A percentile compares a stretch with the other conserved stretches of the same genome.
phyloP scores from a whole-genome alignment of 1,284 basidiomycete species.

The Sutorius eximius region DNA sequence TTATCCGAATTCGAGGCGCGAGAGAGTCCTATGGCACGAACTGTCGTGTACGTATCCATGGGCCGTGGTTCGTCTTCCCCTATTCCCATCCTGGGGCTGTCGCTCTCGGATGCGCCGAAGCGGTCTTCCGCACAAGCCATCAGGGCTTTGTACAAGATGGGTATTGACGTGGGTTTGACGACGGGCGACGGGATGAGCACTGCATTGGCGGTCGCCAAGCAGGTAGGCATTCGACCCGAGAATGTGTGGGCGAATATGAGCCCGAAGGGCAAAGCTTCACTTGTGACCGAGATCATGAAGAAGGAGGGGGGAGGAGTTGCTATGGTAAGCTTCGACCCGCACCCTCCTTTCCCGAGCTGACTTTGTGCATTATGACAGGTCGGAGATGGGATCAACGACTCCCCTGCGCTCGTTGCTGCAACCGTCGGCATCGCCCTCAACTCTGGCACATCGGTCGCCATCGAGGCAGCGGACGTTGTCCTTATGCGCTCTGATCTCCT shows the following conservation, averaged over 20 bases:
- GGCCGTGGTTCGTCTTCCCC: constrained; percentile 37
- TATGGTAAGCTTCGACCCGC: constrained; percentile 62
- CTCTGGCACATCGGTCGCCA: constrained; percentile 93
- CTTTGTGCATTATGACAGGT: constrained; percentile 53
- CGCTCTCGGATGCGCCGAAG: constrained; percentile 84
- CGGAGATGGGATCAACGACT: constrained; percentile 99
- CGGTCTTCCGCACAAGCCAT: constrained; percentile 81
- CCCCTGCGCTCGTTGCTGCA: constrained; percentile 92
- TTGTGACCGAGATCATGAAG: constrained; percentile 78
- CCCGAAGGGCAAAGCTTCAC: constrained; percentile 88
- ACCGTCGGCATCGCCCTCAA: constrained; percentile 96
- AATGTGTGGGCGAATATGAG: constrained; percentile 88
- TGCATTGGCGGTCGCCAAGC: constrained; percentile 80
- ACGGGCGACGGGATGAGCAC: constrained; percentile 87
- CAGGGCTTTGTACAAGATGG: constrained; percentile 77
- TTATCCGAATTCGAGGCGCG: constrained; percentile 63
- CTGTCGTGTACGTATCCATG: constrained; percentile 82
- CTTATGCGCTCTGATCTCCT: constrained; percentile 95
- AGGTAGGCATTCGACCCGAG: constrained; percentile 80
- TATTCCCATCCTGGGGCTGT: constrained; percentile 66
- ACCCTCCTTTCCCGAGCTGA: not conserved
- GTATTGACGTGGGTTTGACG: constrained; percentile 87
- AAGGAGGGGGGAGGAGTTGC: constrained; percentile 73
- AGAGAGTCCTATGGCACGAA: constrained; percentile 74
- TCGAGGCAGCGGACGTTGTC: constrained; percentile 97